Evolutionary conservation across 2,329 filamentous ascomycete genomes (phyloP), one percentile per base, ranked within the genome.

Genomic region (Orbilia javanica): DNA sequence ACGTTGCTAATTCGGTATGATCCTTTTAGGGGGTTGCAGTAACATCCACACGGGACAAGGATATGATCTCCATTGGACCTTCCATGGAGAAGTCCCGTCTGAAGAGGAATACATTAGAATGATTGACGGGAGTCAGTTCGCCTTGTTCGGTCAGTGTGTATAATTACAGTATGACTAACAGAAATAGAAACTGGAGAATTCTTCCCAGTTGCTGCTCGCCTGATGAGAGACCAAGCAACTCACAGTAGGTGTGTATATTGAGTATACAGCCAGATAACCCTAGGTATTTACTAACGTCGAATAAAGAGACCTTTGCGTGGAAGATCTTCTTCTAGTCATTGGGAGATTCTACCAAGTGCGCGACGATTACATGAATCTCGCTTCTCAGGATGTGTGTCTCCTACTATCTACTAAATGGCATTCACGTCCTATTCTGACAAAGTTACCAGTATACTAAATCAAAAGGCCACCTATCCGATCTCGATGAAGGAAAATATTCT

Each of bases 41-140:
- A 64, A 55, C 4, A 18, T 64, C 5, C 57, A 64, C 25, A 18
- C 64, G 0, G 68, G 68, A 4, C 68, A 71, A 25, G 68, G 31
- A 2, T 18, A 42, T 13, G 68, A 71, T 27, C 34, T 71, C 15
- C 68, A 71, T 34, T 64, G 57, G 68, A 71, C 68, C 13, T 71
- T 71, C 25, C 44, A 55, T 18, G 34, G 22, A 7, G 22, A 64
- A 13, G 50, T 27, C n/a, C 68, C 68, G 1, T 55, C 68, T 13
- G 68, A 64, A 13, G 10, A 4, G 1, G 68, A 55, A 4, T 71
- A 71, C 46, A 53, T 64, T 10, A 20, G 18, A 27, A 60, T 60
- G 55, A 42, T 60, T 13, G 55, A 60, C 42, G 55, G 55, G 8
- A 60, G 55, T 60, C 18, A 60, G 55, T 60, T 8, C 4, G 27